phyloP scores from a whole-genome alignment of 495 filamentous ascomycete species.

The Aspergillus bertholletiae region DNA sequence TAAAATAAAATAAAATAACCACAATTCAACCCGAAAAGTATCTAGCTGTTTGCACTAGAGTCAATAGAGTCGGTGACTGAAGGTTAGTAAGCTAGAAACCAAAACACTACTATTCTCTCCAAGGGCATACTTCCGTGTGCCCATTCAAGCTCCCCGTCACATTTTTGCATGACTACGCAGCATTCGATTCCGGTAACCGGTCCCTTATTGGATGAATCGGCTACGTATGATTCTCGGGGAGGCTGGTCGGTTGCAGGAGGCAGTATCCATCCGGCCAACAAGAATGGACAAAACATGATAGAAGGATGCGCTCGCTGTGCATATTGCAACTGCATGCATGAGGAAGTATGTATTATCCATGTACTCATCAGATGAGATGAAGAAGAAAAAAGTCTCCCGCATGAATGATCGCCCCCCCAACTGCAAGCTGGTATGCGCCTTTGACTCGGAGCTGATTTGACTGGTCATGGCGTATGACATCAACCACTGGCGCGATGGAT shows the following conservation, averaged over 20 bases:
- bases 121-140: constrained; percentile 4
- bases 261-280: background rate
- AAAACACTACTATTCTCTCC: constrained; percentile 2
- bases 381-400: background rate
- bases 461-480: background rate
- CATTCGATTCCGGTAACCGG: too few species aligned
- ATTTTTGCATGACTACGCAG: too few species aligned
- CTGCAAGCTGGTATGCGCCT: background rate
- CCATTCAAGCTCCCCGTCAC: background rate
- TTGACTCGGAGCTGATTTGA: background rate
- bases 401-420: background rate
- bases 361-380: background rate
- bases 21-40: too few species aligned
- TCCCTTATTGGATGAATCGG: background rate
- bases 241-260: background rate
- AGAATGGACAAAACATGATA: background rate
- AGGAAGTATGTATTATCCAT: background rate
- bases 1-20: too few species aligned
- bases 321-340: background rate
- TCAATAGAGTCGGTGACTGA: too few species aligned
- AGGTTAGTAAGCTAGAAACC: too few species aligned
- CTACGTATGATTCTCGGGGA: background rate
- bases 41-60: too few species aligned
- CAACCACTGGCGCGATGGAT: background rate
- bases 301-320: background rate